A percentile compares a stretch with the other conserved stretches of the same genome.
These are phyloP conservation scores for Claviceps sp. DNA, from an alignment of 2,329 filamentous ascomycete species.

Conservation along the genomic window DNA sequence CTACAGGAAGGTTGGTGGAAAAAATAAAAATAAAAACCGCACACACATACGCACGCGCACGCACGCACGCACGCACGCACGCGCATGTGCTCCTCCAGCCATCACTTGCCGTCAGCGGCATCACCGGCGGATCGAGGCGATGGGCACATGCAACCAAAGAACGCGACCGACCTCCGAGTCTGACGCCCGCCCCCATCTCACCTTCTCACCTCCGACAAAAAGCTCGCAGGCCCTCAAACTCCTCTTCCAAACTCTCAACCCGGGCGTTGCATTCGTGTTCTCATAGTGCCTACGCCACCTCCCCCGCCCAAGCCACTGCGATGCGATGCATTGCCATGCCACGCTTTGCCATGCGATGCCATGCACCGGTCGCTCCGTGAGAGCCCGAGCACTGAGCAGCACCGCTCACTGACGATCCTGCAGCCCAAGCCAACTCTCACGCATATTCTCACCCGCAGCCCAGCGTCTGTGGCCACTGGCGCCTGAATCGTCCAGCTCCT, in stretches of 20 bases:
- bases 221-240: background rate
- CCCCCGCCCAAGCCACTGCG: background rate
- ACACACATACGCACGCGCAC: background rate
- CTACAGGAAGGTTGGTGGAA: background rate
- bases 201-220: background rate
- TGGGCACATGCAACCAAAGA: background rate
- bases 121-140: background rate
- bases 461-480: background rate
- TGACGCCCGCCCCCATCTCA: background rate
- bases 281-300: background rate
- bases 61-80: background rate
- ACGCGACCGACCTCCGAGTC: background rate
- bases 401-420: background rate
- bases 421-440: background rate
- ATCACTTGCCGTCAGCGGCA: background rate
- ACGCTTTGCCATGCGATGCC: background rate
- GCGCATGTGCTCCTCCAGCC: background rate
- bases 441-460: too few species aligned
- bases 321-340: background rate
- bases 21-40: background rate
- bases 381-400: constrained; percentile 1
- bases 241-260: background rate
- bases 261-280: background rate
- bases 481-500: background rate
- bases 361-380: background rate